Evolutionary conservation across 2,329 filamentous ascomycete species (phyloP), one percentile per base, ranked within the genome.

Genomic region (Microsporum canis): DNA sequence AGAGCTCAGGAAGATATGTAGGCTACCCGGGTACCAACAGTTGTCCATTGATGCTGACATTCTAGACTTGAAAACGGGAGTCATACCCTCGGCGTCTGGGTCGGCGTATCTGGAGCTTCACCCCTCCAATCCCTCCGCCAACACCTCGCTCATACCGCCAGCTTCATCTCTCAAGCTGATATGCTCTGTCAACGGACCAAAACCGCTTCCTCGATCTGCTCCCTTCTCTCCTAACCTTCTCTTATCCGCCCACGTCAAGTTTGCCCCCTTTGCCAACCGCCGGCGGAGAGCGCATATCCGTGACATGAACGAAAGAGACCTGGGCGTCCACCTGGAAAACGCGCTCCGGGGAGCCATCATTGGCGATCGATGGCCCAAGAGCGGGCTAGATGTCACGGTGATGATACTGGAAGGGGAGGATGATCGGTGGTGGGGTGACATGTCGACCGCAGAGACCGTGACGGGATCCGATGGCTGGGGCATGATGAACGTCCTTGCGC

Each of bases 351-450:
- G 92, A 0, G 88, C 90, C 5, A 85, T 97, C 58, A 92, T 97
- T 70, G 91, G 90, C 12, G 91, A 96, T 71, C 82, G 92, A 62
- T 99, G 92, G 89, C 94, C 94, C n/a, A 99, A 99, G 79, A 96
- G 90, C 72, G 91, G 90, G 51, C 86, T 96, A n/a, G 94, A 99
- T 71, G 86, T 99, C 45, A 87, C 96, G 17, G 85, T 99, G 57
- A 96, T 91, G 0, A 85, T 99, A 57, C 79, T 99, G 17, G 94
- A 99, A 76, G 92, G 90, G 2, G 94, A 97, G 70, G 89, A 96
- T 71, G 88, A 92, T 68, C 78, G 79, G 39, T 85, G 82, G 80
- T 84, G 82, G 80, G 84, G 81, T 3, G 81, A 84, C 70, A 6
- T 78, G 75, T 62, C 75, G 67, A 23, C 72, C 71, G 61, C 82